These are phyloP conservation scores for Globisporangium abappressorium DNA, from an alignment of 352 stramenopile species.

Conservation along the genomic window DNA sequence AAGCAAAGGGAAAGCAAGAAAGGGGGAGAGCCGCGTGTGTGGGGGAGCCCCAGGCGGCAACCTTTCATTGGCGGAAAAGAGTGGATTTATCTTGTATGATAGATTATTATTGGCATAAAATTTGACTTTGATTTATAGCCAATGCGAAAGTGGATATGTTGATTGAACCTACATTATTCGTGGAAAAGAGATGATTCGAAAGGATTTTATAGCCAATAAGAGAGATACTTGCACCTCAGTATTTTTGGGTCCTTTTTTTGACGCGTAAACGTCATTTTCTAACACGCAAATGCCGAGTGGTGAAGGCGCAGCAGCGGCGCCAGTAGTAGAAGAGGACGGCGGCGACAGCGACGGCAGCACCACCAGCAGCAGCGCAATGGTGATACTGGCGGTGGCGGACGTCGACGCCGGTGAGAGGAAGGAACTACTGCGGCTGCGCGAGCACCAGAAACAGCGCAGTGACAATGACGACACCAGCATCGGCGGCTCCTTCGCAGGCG, in stretches of 20 bases:
- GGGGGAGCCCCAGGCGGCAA: constrained; percentile 7
- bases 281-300: constrained; percentile 10
- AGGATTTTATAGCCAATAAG: background rate
- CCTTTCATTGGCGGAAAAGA: constrained; percentile 1
- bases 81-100: background rate
- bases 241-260: constrained; percentile 6
- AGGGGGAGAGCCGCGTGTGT: background rate
- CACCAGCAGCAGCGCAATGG: background rate
- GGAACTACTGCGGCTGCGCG: constrained; percentile 57
- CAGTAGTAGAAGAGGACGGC: background rate
- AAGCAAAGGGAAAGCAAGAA: background rate
- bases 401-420: constrained; percentile 46
- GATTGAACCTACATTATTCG: background rate
- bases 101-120: background rate
- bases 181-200: background rate
- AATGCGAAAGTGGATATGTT: background rate
- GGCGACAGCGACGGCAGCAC: background rate
- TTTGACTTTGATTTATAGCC: background rate
- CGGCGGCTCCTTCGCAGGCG: constrained; percentile 9
- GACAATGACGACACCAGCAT: background rate
- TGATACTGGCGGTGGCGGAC: constrained; percentile 1
- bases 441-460: constrained; percentile 23
- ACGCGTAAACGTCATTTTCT: constrained; percentile 10
- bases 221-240: background rate
- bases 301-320: background rate